These are phyloP conservation scores for Aspergillus conjunctus DNA, from an alignment of 495 filamentous ascomycete species.

Conservation along the genomic window DNA sequence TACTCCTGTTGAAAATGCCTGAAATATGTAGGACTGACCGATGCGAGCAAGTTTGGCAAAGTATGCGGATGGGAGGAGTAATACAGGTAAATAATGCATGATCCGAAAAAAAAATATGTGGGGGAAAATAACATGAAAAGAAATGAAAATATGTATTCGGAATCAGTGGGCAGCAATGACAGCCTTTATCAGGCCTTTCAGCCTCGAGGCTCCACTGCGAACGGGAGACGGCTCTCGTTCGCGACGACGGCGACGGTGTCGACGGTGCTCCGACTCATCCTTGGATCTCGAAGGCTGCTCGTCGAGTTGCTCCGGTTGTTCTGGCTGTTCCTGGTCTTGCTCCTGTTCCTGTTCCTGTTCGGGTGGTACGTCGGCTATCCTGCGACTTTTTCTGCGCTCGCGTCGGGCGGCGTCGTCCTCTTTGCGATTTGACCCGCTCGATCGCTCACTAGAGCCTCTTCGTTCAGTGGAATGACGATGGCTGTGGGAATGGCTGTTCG, in stretches of 20 bases:
- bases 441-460: conserved; percentile 33
- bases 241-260: conserved; percentile 36
- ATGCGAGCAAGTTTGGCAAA: background rate
- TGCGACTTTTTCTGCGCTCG: conserved; percentile 11
- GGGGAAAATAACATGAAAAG: background rate
- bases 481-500: conserved; percentile 36
- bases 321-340: conserved; percentile 18
- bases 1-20: conserved; percentile 1
- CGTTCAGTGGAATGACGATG: conserved; percentile 37
- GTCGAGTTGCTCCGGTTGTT: conserved; percentile 16
- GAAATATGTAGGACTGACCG: background rate
- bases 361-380: background rate
- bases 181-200: conserved; percentile 42
- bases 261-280: conserved; percentile 30
- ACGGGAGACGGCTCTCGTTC: conserved; percentile 40
- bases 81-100: background rate
- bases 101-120: conserved; percentile 11
- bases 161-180: conserved; percentile 40
- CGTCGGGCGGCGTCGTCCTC: conserved; percentile 27
- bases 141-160: conserved; percentile 11
- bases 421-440: conserved; percentile 29
- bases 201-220: conserved; percentile 33
- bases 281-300: conserved; percentile 17
- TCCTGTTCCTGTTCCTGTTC: conserved; percentile 9
- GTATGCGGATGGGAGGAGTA: background rate